These are phyloP conservation scores for Huntiella decipiens DNA, from an alignment of 2,329 filamentous ascomycete genomes.

Conservation along the genomic window DNA sequence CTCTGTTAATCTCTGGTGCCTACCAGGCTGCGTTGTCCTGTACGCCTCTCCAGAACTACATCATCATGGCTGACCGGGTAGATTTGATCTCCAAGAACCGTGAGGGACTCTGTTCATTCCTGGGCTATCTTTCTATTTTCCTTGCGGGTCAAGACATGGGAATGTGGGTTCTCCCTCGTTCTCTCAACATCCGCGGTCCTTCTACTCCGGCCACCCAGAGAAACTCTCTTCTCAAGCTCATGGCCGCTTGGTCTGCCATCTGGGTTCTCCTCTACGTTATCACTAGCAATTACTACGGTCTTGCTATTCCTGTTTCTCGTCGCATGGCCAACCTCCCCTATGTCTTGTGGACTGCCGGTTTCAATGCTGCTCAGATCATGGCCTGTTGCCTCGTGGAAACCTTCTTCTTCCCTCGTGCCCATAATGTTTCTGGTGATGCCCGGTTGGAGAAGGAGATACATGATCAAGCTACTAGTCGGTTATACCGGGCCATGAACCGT, in stretches of 20 bases:
- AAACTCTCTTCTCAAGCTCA: slow-evolving; percentile 39
- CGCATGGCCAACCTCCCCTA: slow-evolving; percentile 87
- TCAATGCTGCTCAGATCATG: slow-evolving; percentile 69
- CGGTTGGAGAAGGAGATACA: slow-evolving; percentile 40
- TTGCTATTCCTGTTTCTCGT: slow-evolving; percentile 62
- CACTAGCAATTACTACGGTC: slow-evolving; percentile 49
- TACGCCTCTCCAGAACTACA: slow-evolving; percentile 61
- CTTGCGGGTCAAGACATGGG: slow-evolving; percentile 73
- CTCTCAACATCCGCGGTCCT: slow-evolving; percentile 24
- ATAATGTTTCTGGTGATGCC: slow-evolving; percentile 15
- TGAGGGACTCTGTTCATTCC: slow-evolving; percentile 87
- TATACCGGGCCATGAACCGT: slow-evolving; percentile 71
- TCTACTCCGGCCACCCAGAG: slow-evolving; percentile 24
- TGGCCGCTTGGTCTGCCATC: slow-evolving; percentile 43
- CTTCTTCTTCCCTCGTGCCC: slow-evolving; percentile 45
- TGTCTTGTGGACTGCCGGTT: slow-evolving; percentile 77
- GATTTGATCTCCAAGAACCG: slow-evolving; percentile 76
- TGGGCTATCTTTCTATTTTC: slow-evolving; percentile 83
- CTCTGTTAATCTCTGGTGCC: slow-evolving; percentile 43
- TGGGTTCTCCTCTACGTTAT: slow-evolving; percentile 58
- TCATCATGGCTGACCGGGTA: slow-evolving; percentile 62
- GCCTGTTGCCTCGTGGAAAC: slow-evolving; percentile 63
- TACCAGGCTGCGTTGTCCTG: slow-evolving; percentile 65
- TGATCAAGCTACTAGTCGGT: slow-evolving; percentile 52
- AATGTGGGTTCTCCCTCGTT: slow-evolving; percentile 54